A percentile compares a stretch with the other conserved stretches of the same genome.
These are phyloP conservation scores for Syzygium jambos DNA, from an alignment of 345 rosid genomes.

Conservation along the genomic window DNA sequence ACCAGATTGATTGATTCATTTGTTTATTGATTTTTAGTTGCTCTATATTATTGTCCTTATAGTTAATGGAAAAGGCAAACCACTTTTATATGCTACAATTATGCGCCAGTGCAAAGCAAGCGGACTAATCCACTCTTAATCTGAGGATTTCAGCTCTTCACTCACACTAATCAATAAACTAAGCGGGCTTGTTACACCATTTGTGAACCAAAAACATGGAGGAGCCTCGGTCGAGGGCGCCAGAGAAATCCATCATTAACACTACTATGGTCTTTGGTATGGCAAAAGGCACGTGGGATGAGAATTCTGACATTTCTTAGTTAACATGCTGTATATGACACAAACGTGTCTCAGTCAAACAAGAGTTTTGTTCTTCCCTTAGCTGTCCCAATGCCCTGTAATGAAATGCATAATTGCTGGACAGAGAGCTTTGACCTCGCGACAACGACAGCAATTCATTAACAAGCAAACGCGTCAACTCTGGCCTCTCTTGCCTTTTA, in stretches of 20 bases:
- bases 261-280: too few relatives aligned
- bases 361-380: background rate
- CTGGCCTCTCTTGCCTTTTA: background rate
- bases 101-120: background rate
- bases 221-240: too few relatives aligned
- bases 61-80: background rate
- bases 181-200: background rate
- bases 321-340: too few relatives aligned
- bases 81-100: background rate
- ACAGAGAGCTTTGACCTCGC: too few relatives aligned
- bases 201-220: background rate
- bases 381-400: background rate
- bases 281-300: too few relatives aligned
- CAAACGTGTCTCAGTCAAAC: background rate
- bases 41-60: background rate
- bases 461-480: too few relatives aligned
- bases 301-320: too few relatives aligned
- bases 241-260: too few relatives aligned
- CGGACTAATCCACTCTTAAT: background rate
- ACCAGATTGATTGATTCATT: background rate
- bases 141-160: background rate
- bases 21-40: background rate
- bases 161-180: background rate
- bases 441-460: too few relatives aligned
- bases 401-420: too few relatives aligned